Conservation (phyloP, 192 early-diverging fungal species). For the Kickxella alabastrina region DNA sequence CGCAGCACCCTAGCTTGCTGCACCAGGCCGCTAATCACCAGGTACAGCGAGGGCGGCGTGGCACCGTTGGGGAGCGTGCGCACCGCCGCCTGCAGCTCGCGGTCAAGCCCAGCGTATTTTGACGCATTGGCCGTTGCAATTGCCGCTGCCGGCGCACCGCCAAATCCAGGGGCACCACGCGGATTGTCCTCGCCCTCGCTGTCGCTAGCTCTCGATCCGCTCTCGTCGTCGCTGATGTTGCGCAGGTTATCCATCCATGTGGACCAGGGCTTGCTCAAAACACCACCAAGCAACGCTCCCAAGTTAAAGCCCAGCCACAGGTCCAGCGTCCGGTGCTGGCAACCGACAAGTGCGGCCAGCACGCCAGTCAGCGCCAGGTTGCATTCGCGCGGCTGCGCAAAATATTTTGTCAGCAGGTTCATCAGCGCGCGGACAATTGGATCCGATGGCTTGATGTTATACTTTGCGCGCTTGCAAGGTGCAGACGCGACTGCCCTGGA, state of each 20-base stretch:
- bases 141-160: constrained; percentile 43
- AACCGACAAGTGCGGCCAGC: constrained; percentile 75
- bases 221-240: constrained; percentile 33
- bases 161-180: constrained; percentile 8
- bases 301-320: constrained; percentile 62
- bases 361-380: constrained; percentile 92
- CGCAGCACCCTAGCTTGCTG: constrained; percentile 43
- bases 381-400: constrained; percentile 79
- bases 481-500: not conserved
- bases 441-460: constrained; percentile 56
- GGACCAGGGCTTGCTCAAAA: constrained; percentile 44
- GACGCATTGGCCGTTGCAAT: constrained; percentile 32
- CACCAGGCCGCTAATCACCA: constrained; percentile 45
- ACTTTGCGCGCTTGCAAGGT: constrained; percentile 10
- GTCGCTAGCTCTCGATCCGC: constrained; percentile 16
- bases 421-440: constrained; percentile 67
- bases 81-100: constrained; percentile 31
- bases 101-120: constrained; percentile 36
- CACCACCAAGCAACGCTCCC: constrained; percentile 31
- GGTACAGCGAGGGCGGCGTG: constrained; percentile 41
- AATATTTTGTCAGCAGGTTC: constrained; percentile 69
- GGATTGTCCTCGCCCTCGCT: constrained; percentile 45
- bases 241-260: constrained; percentile 48
- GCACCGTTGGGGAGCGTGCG: constrained; percentile 32
- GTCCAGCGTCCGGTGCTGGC: constrained; percentile 68